A percentile compares a stretch with the other conserved stretches of the same genome.
phyloP scores from a whole-genome alignment of 2,329 filamentous ascomycete species.

The Monosporascus sp. region DNA sequence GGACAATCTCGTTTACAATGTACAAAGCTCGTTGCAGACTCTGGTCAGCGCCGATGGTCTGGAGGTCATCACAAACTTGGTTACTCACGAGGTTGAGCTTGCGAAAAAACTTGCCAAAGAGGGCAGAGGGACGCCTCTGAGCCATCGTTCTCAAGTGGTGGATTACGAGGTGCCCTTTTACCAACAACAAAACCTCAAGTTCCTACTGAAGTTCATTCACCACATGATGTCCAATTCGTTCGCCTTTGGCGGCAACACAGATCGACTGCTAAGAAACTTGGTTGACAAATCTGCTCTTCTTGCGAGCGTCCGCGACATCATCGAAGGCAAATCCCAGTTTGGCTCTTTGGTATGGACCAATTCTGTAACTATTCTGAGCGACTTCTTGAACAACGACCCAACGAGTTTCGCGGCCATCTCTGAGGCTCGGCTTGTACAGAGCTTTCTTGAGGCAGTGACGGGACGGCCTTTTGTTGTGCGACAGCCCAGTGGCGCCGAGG shows the following conservation, averaged over 20 bases:
- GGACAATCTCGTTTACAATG: constrained; percentile 79
- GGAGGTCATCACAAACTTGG: constrained; percentile 82
- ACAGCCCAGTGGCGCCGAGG: constrained; percentile 25
- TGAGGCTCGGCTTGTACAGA: constrained; percentile 85
- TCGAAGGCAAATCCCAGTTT: constrained; percentile 73
- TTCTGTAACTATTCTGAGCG: constrained; percentile 83
- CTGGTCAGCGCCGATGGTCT: constrained; percentile 80
- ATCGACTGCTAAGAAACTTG: constrained; percentile 83
- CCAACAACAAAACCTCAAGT: constrained; percentile 88
- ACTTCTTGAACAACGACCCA: constrained; percentile 97
- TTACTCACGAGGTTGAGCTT: constrained; percentile 70
- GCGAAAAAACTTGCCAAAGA: constrained; percentile 61
- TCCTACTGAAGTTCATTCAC: constrained; percentile 92
- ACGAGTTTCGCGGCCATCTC: constrained; percentile 95
- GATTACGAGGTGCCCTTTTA: constrained; percentile 94
- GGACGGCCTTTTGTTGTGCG: constrained; percentile 40
- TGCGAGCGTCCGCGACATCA: constrained; percentile 71
- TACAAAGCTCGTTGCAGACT: constrained; percentile 77
- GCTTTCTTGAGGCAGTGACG: constrained; percentile 77
- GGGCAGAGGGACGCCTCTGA: constrained; percentile 64
- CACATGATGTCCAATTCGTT: constrained; percentile 83
- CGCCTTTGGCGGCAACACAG: constrained; percentile 70
- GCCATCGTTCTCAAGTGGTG: constrained; percentile 72
- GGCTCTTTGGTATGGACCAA: constrained; percentile 96
- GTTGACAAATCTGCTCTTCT: constrained; percentile 89